Conservation (phyloP, 345 rosid genomes). For the Pelargonium nanum region DNA sequence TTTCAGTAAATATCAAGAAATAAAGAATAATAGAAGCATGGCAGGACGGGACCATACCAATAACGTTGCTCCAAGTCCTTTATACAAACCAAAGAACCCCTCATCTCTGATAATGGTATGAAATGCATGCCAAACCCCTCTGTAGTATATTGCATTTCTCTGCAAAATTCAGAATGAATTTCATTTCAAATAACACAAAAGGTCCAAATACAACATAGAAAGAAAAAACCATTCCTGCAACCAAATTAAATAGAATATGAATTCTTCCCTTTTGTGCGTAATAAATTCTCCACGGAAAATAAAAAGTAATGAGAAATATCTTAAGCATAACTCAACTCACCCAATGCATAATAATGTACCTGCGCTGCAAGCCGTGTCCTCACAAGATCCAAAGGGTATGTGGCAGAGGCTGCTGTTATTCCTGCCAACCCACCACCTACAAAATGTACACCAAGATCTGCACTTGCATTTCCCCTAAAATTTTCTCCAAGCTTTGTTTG, state of each 20-base stretch:
- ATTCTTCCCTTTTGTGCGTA: neutral
- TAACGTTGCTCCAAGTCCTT: slow-evolving; percentile 94
- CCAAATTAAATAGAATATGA: neutral
- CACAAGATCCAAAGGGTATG: slow-evolving; percentile 92
- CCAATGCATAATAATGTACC: slow-evolving; percentile 25
- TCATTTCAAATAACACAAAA: neutral
- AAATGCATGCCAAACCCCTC: slow-evolving; percentile 72
- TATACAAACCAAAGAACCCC: slow-evolving; percentile 75
- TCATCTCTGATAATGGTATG: slow-evolving; percentile 72
- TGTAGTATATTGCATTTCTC: slow-evolving; percentile 68
- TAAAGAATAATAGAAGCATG: slow-evolving; percentile 4
- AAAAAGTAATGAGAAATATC: neutral
- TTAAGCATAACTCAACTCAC: neutral
- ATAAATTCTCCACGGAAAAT: neutral
- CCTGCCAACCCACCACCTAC: slow-evolving; percentile 93
- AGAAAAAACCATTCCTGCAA: neutral
- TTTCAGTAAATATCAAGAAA: neutral
- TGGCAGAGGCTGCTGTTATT: slow-evolving; percentile 80
- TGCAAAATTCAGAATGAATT: slow-evolving; percentile 24
- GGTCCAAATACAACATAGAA: neutral
- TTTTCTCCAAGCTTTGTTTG: slow-evolving; percentile 23
- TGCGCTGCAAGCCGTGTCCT: slow-evolving; percentile 98
- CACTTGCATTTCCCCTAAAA: neutral
- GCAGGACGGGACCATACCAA: slow-evolving; percentile 39
- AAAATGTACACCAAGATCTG: slow-evolving; percentile 30